Evolutionary conservation across 371 early-diverging fungal genomes (phyloP).

Genomic region (Apophysomyces elegans): DNA sequence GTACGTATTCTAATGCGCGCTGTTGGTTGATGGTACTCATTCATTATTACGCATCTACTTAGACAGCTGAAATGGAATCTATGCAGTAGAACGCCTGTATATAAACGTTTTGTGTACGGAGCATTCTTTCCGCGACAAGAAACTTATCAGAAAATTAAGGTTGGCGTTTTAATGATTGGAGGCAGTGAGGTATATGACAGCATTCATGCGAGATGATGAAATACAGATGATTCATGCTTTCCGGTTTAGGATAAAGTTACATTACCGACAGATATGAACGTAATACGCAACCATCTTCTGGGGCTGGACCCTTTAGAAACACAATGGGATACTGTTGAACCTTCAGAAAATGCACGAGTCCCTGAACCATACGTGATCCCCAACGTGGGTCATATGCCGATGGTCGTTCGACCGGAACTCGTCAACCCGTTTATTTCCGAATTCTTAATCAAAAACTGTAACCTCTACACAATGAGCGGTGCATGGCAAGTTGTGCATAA

Average conservation of each 20-base stretch:
- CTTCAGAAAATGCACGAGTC: conserved; percentile 34
- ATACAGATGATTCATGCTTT: not conserved
- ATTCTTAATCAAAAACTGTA: conserved; percentile 68
- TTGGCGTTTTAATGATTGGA: conserved; percentile 63
- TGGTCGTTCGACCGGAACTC: conserved; percentile 68
- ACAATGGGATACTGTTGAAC: conserved; percentile 22
- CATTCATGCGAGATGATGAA: not conserved
- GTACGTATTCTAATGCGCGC: conserved; percentile 21
- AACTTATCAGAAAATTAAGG: conserved; percentile 52
- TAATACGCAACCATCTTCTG: conserved; percentile 50
- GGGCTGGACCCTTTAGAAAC: conserved; percentile 28
- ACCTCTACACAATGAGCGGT: conserved; percentile 60
- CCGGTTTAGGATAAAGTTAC: conserved; percentile 49
- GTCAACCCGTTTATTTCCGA: conserved; percentile 69
- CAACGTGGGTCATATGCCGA: conserved; percentile 66
- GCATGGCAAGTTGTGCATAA: conserved; percentile 65
- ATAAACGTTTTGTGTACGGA: conserved; percentile 58
- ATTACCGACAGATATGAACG: conserved; percentile 48
- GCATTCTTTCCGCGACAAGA: conserved; percentile 49
- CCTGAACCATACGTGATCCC: conserved; percentile 65
- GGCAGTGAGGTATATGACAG: conserved; percentile 50
- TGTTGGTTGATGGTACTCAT: not conserved
- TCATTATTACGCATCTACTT: not conserved
- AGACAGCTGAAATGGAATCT: conserved; percentile 72
- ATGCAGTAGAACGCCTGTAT: conserved; percentile 55